These are phyloP conservation scores for Cyberlindnera euphorbiiphila DNA, from an alignment of 805 yeast species.

Conservation along the genomic window DNA sequence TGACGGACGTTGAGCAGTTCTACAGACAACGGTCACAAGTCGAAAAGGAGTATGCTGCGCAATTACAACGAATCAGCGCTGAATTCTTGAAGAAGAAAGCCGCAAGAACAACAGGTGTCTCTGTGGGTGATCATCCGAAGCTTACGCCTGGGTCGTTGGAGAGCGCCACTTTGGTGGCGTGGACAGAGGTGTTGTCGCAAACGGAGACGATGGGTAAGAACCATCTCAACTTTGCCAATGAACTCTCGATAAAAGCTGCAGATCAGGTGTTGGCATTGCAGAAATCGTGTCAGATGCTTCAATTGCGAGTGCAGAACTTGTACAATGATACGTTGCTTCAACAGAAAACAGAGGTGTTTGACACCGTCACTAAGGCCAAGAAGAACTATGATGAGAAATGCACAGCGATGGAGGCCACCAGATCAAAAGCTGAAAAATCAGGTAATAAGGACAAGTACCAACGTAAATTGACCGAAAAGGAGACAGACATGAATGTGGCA, in stretches of 20 bases:
- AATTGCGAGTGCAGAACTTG: conserved; percentile 53
- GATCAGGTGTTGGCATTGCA: conserved; percentile 56
- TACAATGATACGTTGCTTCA: conserved; percentile 50
- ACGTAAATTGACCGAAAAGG: conserved; percentile 53
- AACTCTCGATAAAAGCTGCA: conserved; percentile 55
- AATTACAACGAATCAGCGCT: conserved; percentile 57
- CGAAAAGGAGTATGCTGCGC: conserved; percentile 78
- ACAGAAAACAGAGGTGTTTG: conserved; percentile 32
- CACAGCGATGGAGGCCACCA: conserved; percentile 70
- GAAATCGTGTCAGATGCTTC: conserved; percentile 47
- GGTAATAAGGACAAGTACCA: conserved; percentile 46
- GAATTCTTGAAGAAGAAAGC: conserved; percentile 78
- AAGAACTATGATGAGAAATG: conserved; percentile 79
- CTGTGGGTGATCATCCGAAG: conserved; percentile 89
- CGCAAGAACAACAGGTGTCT: conserved; percentile 55
- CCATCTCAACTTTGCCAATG: conserved; percentile 52
- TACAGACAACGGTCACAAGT: conserved; percentile 78
- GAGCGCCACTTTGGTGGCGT: conserved; percentile 78
- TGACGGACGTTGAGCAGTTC: conserved; percentile 74
- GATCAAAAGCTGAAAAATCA: conserved; percentile 67
- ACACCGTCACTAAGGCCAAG: conserved; percentile 41
- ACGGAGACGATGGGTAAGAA: conserved; percentile 78
- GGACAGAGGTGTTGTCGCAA: conserved; percentile 84
- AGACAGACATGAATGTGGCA: conserved; percentile 78
- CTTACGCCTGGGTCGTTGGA: conserved; percentile 95